These are phyloP conservation scores for Platismatia glauca DNA, from an alignment of 495 filamentous ascomycete species.

Conservation along the genomic window DNA sequence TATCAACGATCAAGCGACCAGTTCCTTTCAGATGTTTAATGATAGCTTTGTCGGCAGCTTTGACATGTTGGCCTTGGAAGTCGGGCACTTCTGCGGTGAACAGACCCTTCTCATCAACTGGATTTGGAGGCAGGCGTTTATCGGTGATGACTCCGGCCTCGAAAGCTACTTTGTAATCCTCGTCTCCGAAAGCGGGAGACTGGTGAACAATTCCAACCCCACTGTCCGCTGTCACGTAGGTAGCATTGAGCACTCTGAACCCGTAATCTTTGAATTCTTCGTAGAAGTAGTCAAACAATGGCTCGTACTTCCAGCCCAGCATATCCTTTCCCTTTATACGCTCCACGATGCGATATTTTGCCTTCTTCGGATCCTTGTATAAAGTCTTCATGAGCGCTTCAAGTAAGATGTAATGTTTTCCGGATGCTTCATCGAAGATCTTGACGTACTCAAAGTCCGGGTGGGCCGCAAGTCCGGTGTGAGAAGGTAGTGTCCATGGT, in stretches of 20 bases:
- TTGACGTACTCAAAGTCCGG: conserved; percentile 93
- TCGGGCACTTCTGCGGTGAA: conserved; percentile 77
- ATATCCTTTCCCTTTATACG: conserved; percentile 80
- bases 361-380: conserved; percentile 97
- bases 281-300: conserved; percentile 88
- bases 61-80: conserved; percentile 85
- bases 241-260: conserved; percentile 78
- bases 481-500: conserved; percentile 89
- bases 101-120: conserved; percentile 71
- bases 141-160: conserved; percentile 70
- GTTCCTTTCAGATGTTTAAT: conserved; percentile 80
- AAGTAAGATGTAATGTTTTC: conserved; percentile 79
- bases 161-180: conserved; percentile 84
- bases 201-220: conserved; percentile 96
- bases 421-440: conserved; percentile 71
- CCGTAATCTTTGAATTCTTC: conserved; percentile 84
- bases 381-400: conserved; percentile 76
- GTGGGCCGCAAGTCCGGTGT: conserved; percentile 71
- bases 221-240: conserved; percentile 84
- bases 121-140: conserved; percentile 74
- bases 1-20: conserved; percentile 76
- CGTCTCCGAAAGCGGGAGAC: conserved; percentile 89
- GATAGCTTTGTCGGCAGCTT: conserved; percentile 89
- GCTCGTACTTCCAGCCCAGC: conserved; percentile 86
- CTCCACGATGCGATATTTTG: conserved; percentile 80